Base-by-base conservation (phyloP, 495 filamentous ascomycete species). In the Diplogelasinospora grovesii region DNA sequence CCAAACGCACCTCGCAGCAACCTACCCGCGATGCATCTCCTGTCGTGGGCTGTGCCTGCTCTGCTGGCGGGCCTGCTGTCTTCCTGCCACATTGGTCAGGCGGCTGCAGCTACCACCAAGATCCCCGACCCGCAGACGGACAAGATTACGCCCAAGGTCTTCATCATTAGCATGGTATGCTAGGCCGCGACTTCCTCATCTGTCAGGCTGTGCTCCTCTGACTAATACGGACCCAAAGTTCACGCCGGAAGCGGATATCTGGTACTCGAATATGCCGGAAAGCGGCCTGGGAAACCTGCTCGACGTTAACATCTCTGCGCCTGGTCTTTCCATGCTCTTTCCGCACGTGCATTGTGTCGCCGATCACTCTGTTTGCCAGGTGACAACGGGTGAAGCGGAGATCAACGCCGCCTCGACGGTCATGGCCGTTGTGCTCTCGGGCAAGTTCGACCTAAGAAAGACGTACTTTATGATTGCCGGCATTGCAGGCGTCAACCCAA, bases 401-500 rank as follows among this genome's bases (percentile, higher is more conserved):
- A 86, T 87, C 70, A 89, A 89, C 55, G 83, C 84, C 5, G 83
- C 83, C 3, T 53, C 67, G 5, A 78, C 78, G 8, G 69, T 82
- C 32, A 68, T 68, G 11, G 67, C 82, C 0, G 60, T 86, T 9
- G 60, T 75, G 20, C 70, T 76, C 33, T 83, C 75, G 0, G 48
- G 62, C 8, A 56, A 65, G n/a, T 87, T 89, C 59, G 68, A 87
- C 57, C 66, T 89, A 10, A 70, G 57, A 1, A 59, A 67, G 22
- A 83, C 82, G 20, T 89, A 86, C 52, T 86, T 85, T 64, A 52
- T 87, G 34, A 55, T 84, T 20, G 79, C 74, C 3, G 84, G 84
- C 3, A 86, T 89, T 42, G 82, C 80, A 5, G 83, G 84, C 16
- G 64, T 86, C 34, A 86, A 74, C 54, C 84, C 84, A 2, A 73